Evolutionary conservation across 805 yeast genomes (phyloP), one percentile per base, ranked within the genome.

Genomic region (Teunomyces stri): DNA sequence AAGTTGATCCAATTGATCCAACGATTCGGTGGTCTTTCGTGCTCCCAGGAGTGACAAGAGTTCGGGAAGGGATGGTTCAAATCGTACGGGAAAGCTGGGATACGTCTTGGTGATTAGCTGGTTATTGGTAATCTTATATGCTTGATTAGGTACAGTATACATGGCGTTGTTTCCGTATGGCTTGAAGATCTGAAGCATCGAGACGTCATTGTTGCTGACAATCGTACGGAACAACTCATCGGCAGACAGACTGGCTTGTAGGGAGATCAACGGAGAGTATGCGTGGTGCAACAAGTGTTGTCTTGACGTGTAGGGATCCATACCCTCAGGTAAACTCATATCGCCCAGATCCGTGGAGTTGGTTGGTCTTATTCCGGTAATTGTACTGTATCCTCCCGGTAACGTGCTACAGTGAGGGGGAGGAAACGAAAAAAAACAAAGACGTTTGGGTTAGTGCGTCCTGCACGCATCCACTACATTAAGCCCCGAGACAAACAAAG

Each of bases 11-110:
- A 13, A 10, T 35, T 28, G 30, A 29, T 49, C 45, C n/a, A 64
- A 55, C 45, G 50, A 43, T 10, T 50, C 56, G 31, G 45, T 21
- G 9, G 30, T n/a, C 28, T 40, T 48, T 12, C 42, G 31, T 18
- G 45, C 43, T 16, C 43, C 36, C 28, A 21, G 40, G 1, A 45
- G 60, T n/a, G 71, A 61, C 41, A 71, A 53, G 25, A 70, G 54
- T 34, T 71, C 76, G n/a, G 72, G 70, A 22, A 72, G 52, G 7
- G 69, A 53, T 22, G 71, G 69, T 51, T 71, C 74, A 56, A 85
- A 85, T 42, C 87, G 68, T 28, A 85, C 66, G 16, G 82, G 80
- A 54, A 81, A 81, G 53, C 78, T 78, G 6, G 79, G 79, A 47
- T 76, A 73, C 4, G 66, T 68, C 45, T 72, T 67, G 15, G 82